Percentiles rank a stretch among this genome's conserved stretches.
These are phyloP conservation scores for Aquilaria agallochum DNA, from an alignment of 441 rosid genomes.

Conservation along the genomic window DNA sequence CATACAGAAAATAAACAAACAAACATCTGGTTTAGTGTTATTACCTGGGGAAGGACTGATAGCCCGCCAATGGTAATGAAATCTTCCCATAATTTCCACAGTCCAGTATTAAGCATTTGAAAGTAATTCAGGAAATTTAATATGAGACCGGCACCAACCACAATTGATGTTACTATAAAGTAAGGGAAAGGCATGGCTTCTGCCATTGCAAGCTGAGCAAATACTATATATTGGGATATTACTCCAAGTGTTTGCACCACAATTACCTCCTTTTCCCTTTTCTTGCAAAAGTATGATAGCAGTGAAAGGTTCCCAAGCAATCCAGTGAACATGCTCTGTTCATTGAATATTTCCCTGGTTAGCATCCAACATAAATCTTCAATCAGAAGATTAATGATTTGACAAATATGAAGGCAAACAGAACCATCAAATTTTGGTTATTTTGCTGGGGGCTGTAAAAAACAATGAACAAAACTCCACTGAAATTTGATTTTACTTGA, in stretches of 20 bases:
- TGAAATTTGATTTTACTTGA: too few species aligned
- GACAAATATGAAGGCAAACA: too few species aligned
- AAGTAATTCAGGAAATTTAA: conserved; percentile 52
- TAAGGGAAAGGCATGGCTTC: conserved; percentile 73
- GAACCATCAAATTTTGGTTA: too few species aligned
- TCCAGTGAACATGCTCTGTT: conserved; percentile 81
- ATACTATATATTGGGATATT: conserved; percentile 42
- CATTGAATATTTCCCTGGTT: conserved; percentile 13
- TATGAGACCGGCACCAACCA: conserved; percentile 51
- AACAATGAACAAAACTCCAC: too few species aligned
- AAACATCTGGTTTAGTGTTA: conserved; percentile 5
- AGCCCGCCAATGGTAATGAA: conserved; percentile 69
- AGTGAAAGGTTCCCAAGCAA: conserved; percentile 77
- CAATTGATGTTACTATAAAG: conserved; percentile 43
- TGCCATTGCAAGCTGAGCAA: conserved; percentile 73
- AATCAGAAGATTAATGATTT: not conserved
- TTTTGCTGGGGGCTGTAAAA: too few species aligned
- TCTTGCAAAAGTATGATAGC: conserved; percentile 75
- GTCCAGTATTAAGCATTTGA: conserved; percentile 35
- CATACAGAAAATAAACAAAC: not conserved
- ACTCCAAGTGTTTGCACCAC: conserved; percentile 83
- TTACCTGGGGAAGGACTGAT: conserved; percentile 72
- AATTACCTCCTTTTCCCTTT: conserved; percentile 69
- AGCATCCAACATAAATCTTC: not conserved
- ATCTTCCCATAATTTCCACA: conserved; percentile 82